phyloP scores from a whole-genome alignment of 345 rosid genomes.

The Tarenaya hassleriana region DNA sequence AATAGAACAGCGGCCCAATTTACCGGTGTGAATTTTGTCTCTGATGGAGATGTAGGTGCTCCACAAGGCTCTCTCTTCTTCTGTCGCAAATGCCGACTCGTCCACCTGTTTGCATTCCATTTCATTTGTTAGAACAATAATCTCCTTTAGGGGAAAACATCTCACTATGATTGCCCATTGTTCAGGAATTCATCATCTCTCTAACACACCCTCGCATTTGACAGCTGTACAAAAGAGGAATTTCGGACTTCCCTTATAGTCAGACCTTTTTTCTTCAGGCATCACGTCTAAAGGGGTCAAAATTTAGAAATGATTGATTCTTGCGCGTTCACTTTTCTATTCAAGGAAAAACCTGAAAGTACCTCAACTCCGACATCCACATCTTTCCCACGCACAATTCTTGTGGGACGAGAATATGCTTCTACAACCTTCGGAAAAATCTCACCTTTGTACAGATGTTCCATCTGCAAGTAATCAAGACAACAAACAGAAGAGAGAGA shows the following conservation, averaged over 20 bases:
- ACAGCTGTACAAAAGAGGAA: no score
- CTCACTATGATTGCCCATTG: no score
- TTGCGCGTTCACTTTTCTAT: constrained; percentile 1
- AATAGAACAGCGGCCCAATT: constrained; percentile 5
- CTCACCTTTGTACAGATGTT: constrained; percentile 50
- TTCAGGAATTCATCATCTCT: no score
- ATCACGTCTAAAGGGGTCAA: no score
- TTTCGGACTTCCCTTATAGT: no score
- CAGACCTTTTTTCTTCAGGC: no score
- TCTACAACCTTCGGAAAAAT: constrained; percentile 72
- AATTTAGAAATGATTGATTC: constrained; percentile 17
- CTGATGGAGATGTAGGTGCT: constrained; percentile 44
- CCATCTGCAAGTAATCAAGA: constrained; percentile 50
- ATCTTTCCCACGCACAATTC: constrained; percentile 88
- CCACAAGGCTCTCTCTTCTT: constrained; percentile 75
- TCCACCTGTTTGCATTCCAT: constrained; percentile 52
- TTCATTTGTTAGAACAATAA: no score
- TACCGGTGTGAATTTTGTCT: constrained; percentile 61
- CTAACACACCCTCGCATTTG: no score
- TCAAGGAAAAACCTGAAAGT: constrained; percentile 16
- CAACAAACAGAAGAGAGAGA: background rate
- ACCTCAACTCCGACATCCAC: constrained; percentile 58
- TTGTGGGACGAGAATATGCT: constrained; percentile 92
- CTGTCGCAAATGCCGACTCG: constrained; percentile 63
- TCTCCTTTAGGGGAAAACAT: no score